These are phyloP conservation scores for Choiromyces venosus DNA, from an alignment of 495 filamentous ascomycete species.

Conservation along the genomic window DNA sequence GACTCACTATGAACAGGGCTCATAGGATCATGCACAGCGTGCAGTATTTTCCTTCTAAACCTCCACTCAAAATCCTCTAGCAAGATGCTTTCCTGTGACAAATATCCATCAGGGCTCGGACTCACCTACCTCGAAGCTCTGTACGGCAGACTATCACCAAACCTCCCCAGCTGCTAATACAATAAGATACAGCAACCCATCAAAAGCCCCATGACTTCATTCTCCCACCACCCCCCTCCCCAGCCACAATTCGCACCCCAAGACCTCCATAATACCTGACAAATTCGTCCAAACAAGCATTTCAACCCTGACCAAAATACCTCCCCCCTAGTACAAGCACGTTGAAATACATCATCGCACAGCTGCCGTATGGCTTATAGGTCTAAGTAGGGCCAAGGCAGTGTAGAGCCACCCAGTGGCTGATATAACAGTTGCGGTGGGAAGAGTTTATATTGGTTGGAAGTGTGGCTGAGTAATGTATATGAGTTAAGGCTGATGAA, in stretches of 20 bases:
- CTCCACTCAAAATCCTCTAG: not conserved
- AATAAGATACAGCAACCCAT: not conserved
- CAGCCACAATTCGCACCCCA: not conserved
- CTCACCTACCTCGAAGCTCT: not conserved
- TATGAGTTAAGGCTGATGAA: not conserved
- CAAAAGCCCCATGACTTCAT: not conserved
- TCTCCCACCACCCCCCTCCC: not conserved
- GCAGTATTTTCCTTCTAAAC: not conserved
- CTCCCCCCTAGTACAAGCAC: no score
- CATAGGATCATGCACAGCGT: no score
- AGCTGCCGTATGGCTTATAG: not conserved
- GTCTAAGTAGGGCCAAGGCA: not conserved
- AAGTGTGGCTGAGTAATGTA: not conserved
- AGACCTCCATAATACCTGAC: not conserved
- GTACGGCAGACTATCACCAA: not conserved
- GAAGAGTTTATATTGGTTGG: not conserved
- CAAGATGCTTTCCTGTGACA: not conserved
- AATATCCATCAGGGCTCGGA: not conserved
- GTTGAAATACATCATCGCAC: not conserved
- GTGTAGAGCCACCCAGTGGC: not conserved
- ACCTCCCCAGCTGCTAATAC: not conserved
- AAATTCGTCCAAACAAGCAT: not conserved
- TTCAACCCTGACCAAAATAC: not conserved
- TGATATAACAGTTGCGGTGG: not conserved
- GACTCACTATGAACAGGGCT: not conserved